These are phyloP conservation scores for Rhodotorula graminis DNA, from an alignment of 768 basidiomycete genomes.

Conservation along the genomic window DNA sequence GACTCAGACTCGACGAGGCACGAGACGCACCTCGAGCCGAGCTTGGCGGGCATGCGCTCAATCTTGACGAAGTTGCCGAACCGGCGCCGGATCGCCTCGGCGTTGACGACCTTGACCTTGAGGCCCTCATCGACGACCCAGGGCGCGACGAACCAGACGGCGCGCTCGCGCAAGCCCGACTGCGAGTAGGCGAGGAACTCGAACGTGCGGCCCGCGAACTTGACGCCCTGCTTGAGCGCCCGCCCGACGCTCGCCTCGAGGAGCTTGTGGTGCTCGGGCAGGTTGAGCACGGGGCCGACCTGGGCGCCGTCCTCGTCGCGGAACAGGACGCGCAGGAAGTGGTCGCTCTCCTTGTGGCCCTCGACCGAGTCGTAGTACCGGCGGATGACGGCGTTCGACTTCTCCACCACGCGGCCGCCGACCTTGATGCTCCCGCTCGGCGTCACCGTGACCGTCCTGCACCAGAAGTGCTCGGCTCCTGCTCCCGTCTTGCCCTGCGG, in stretches of 20 bases:
- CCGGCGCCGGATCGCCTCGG: not conserved
- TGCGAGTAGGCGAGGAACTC: constrained; percentile 33
- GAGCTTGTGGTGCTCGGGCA: not conserved
- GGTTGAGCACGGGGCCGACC: not conserved
- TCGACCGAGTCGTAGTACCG: constrained; percentile 8
- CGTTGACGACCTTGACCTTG: not conserved
- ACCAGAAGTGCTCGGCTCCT: not conserved
- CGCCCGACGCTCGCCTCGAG: constrained; percentile 3
- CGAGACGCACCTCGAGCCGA: constrained; percentile 14
- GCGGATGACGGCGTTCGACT: constrained; percentile 22
- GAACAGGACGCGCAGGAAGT: constrained; percentile 29
- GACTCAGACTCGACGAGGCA: not conserved
- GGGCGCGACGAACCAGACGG: constrained; percentile 14
- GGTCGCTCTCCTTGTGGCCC: not conserved
- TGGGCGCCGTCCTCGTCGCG: constrained; percentile 18
- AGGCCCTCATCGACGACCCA: not conserved
- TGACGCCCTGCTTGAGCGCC: not conserved
- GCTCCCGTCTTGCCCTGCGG: not conserved
- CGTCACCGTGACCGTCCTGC: constrained; percentile 10
- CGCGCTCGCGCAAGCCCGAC: constrained; percentile 6
- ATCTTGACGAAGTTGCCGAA: constrained; percentile 20
- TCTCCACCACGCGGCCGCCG: constrained; percentile 9
- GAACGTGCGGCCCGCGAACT: constrained; percentile 15
- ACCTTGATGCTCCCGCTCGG: constrained; percentile 15
- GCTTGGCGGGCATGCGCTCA: constrained; percentile 10